A percentile compares a stretch with the other conserved stretches of the same genome.
phyloP scores from a whole-genome alignment of 2,329 filamentous ascomycete genomes.

The Colletotrichum australisinense region DNA sequence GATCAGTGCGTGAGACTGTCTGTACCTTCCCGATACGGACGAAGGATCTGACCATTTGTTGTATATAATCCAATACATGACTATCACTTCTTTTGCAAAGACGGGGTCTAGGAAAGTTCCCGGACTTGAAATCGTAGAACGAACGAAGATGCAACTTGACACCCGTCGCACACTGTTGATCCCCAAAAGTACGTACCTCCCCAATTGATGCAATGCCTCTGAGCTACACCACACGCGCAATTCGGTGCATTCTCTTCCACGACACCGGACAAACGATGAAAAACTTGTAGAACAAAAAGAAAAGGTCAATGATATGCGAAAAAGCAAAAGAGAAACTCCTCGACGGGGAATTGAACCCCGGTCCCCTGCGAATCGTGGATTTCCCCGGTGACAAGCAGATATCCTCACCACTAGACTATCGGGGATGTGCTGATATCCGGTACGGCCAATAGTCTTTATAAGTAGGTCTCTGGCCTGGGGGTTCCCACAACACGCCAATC shows the following conservation, averaged over 20 bases:
- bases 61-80: background rate
- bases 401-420: slow-evolving; percentile 37
- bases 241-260: background rate
- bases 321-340: slow-evolving; percentile 14
- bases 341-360: slow-evolving; percentile 36
- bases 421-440: slow-evolving; percentile 1
- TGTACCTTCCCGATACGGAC: slow-evolving; percentile 15
- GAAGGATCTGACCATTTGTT: background rate
- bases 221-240: no score
- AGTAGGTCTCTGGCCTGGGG: background rate
- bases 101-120: background rate
- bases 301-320: no score
- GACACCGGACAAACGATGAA: background rate
- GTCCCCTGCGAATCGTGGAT: slow-evolving; percentile 23
- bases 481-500: background rate
- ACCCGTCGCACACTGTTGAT: no score
- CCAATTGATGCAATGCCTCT: no score
- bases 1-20: background rate
- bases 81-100: background rate
- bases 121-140: background rate
- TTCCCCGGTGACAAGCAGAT: slow-evolving; percentile 26
- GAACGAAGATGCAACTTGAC: background rate
- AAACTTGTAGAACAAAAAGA: accelerated
- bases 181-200: no score
- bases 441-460: accelerated